Conservation (phyloP, 169 alveolate genomes). For the Plasmodium vinckei region DNA sequence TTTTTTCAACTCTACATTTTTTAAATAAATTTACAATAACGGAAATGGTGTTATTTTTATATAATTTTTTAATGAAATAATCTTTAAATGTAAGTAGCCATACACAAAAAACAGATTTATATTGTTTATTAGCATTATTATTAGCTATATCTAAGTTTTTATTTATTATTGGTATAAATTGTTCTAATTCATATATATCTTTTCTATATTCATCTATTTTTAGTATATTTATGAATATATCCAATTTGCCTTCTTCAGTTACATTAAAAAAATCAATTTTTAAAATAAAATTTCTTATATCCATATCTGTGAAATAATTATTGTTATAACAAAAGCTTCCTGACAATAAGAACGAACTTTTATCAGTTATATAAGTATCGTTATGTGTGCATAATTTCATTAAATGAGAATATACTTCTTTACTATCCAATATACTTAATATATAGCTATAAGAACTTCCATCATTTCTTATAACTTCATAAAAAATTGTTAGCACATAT, state of each 20-base stretch:
- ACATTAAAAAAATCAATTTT: slow-evolving; percentile 75
- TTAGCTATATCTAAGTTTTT: slow-evolving; percentile 65
- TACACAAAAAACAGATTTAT: slow-evolving; percentile 82
- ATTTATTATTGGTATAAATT: slow-evolving; percentile 65
- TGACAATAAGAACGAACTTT: slow-evolving; percentile 67
- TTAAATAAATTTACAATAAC: slow-evolving; percentile 79
- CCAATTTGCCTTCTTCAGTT: slow-evolving; percentile 78
- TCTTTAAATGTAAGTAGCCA: slow-evolving; percentile 83
- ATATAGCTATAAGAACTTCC: slow-evolving; percentile 77
- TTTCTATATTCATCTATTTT: slow-evolving; percentile 76
- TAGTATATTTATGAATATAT: slow-evolving; percentile 70
- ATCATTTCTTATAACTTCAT: slow-evolving; percentile 76
- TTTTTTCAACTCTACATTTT: slow-evolving; percentile 83
- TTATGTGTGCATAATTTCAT: slow-evolving; percentile 75
- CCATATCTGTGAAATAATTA: slow-evolving; percentile 68
- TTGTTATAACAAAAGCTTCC: slow-evolving; percentile 75
- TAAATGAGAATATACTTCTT: slow-evolving; percentile 41
- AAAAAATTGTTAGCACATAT: slow-evolving; percentile 74
- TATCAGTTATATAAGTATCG: slow-evolving; percentile 75
- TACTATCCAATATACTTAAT: slow-evolving; percentile 42
- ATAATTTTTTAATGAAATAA: slow-evolving; percentile 76
- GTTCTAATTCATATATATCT: slow-evolving; percentile 78
- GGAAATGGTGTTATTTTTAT: slow-evolving; percentile 77
- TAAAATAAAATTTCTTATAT: slow-evolving; percentile 75
- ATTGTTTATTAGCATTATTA: slow-evolving; percentile 81